These are phyloP conservation scores for Zygotorulaspora florentina DNA, from an alignment of 805 yeast species.

Conservation along the genomic window DNA sequence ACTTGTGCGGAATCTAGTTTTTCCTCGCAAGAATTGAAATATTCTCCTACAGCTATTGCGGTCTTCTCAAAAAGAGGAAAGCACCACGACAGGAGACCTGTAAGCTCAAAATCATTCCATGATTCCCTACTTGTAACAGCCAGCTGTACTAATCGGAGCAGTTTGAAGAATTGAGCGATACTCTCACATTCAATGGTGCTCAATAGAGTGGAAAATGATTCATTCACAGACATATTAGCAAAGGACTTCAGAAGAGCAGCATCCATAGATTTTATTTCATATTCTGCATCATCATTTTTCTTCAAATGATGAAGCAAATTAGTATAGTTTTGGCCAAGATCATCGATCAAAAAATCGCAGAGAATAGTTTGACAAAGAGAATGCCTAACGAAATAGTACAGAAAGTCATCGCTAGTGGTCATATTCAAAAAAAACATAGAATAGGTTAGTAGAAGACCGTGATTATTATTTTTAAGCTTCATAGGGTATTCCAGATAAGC, in stretches of 20 bases:
- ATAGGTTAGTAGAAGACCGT: constrained; percentile 18
- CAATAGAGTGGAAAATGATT: constrained; percentile 36
- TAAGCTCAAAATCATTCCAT: constrained; percentile 39
- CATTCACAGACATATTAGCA: constrained; percentile 31
- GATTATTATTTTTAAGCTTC: constrained; percentile 5
- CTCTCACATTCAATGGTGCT: constrained; percentile 11
- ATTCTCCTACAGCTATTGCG: constrained; percentile 18
- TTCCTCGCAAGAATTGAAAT: constrained; percentile 23
- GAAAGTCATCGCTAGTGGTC: constrained; percentile 24
- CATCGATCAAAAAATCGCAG: constrained; percentile 17
- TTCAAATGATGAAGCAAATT: constrained; percentile 9
- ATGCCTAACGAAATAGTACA: constrained; percentile 24
- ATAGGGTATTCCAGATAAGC: constrained; percentile 24
- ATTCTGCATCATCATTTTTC: neutral
- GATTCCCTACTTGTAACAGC: constrained; percentile 36
- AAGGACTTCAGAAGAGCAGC: constrained; percentile 28
- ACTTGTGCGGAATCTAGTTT: constrained; percentile 17
- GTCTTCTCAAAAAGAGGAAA: constrained; percentile 31
- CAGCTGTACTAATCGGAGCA: constrained; percentile 31
- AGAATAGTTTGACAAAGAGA: constrained; percentile 14
- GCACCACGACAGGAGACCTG: constrained; percentile 40
- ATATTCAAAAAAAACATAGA: constrained; percentile 23
- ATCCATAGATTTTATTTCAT: constrained; percentile 18
- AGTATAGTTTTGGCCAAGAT: constrained; percentile 16
- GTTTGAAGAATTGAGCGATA: constrained; percentile 12